Conservation (phyloP, 208 protist species). For the Trypanosoma vivax region DNA sequence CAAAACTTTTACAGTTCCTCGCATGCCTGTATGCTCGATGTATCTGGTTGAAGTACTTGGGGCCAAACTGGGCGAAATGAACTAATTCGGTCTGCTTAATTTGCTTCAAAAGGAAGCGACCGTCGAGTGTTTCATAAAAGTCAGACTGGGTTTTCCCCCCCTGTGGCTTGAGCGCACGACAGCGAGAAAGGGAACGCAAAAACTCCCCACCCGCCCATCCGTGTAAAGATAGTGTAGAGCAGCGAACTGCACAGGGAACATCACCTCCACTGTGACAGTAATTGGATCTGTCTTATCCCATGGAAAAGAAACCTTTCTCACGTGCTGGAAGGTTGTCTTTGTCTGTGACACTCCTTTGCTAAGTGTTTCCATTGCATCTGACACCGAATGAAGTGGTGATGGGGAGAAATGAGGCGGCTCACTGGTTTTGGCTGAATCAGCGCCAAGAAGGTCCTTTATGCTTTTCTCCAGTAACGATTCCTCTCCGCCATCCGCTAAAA, state of each 20-base stretch:
- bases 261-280: conserved; percentile 46
- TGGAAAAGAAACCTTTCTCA: conserved; percentile 7
- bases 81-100: conserved; percentile 64
- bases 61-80: conserved; percentile 45
- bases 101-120: conserved; percentile 61
- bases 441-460: conserved; percentile 12
- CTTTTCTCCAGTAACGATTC: conserved; percentile 1
- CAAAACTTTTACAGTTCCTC: conserved; percentile 4
- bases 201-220: conserved; percentile 30
- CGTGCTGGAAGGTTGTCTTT: conserved; percentile 17
- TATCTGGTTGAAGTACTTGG: conserved; percentile 63
- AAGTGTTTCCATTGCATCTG: conserved; percentile 18
- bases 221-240: conserved; percentile 51
- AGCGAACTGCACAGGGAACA: conserved; percentile 49
- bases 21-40: conserved; percentile 7
- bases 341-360: neutral
- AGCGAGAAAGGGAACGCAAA: conserved; percentile 43
- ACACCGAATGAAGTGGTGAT: conserved; percentile 4
- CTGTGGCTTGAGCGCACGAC: conserved; percentile 31
- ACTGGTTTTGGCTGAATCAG: neutral
- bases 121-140: conserved; percentile 67
- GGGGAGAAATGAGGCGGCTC: neutral
- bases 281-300: conserved; percentile 9
- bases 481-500: neutral
- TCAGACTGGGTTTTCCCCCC: conserved; percentile 66